Evolutionary conservation across 2,329 filamentous ascomycete genomes (phyloP).

Genomic region (Fusarium dimerum): DNA sequence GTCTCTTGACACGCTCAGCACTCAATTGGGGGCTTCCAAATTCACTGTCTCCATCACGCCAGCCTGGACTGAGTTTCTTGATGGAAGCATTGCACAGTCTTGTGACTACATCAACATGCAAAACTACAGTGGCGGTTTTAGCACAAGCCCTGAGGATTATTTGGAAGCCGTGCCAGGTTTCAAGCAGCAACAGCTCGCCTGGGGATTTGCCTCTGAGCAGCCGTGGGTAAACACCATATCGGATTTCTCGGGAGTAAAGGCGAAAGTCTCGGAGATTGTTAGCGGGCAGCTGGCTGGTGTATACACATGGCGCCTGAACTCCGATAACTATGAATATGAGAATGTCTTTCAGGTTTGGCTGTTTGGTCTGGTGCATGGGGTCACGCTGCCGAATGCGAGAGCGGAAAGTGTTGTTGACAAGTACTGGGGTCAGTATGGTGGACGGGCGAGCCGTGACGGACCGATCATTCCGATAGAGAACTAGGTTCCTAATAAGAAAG

Average conservation of each 20-base stretch:
- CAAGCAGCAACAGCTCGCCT: background rate
- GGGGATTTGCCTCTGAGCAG: conserved; percentile 4
- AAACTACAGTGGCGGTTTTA: conserved; percentile 1
- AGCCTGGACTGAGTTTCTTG: background rate
- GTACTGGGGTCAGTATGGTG: background rate
- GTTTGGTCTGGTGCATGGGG: conserved; percentile 1
- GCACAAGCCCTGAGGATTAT: background rate
- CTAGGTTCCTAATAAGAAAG: too few species aligned
- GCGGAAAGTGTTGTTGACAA: background rate
- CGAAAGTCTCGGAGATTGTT: background rate
- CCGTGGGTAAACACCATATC: background rate
- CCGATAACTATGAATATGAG: conserved; percentile 2
- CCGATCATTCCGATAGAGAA: too few species aligned
- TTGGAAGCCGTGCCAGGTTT: background rate
- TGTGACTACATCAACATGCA: conserved; percentile 9
- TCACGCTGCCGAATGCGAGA: background rate
- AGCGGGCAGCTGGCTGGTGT: background rate
- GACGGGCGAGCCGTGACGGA: background rate
- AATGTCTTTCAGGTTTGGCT: conserved; percentile 8
- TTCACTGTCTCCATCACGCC: conserved; percentile 1
- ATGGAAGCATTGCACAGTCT: background rate
- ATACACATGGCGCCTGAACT: conserved; percentile 5
- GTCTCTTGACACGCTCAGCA: background rate
- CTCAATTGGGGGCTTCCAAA: background rate
- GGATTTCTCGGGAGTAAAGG: background rate